Conservation (phyloP, 331 rosid species). For the Phaseolus coccineus region DNA sequence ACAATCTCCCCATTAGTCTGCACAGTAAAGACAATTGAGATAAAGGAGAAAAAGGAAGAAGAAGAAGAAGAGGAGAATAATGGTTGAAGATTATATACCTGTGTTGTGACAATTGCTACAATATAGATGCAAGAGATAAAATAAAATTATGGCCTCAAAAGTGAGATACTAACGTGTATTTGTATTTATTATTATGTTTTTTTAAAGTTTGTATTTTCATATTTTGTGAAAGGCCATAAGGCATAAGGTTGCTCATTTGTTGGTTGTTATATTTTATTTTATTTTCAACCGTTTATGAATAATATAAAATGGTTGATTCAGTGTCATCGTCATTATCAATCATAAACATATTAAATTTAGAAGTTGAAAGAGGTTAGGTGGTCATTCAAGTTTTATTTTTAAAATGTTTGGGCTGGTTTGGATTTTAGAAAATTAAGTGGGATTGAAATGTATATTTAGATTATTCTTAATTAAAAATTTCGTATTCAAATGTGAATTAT, state of each 20-base stretch:
- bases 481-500: not conserved
- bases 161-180: not conserved
- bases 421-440: not conserved
- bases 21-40: slow-evolving; percentile 30
- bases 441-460: not conserved
- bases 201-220: not conserved
- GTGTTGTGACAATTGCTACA: slow-evolving; percentile 9
- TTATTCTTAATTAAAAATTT: not conserved
- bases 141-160: slow-evolving; percentile 40
- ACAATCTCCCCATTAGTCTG: slow-evolving; percentile 79
- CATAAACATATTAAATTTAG: not conserved
- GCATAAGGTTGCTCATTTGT: not conserved
- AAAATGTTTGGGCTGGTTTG: not conserved
- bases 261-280: not conserved
- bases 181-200: not conserved
- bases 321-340: not conserved
- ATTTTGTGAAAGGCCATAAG: not conserved
- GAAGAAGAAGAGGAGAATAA: slow-evolving; percentile 23
- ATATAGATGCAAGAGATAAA: slow-evolving; percentile 50
- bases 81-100: slow-evolving; percentile 54
- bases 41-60: not conserved
- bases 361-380: not conserved
- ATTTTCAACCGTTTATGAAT: slow-evolving; percentile 17
- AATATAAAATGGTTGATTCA: not conserved
- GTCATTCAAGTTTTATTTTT: not conserved